phyloP scores from a whole-genome alignment of 495 filamentous ascomycete genomes.

The Aspergillus homomorphus region DNA sequence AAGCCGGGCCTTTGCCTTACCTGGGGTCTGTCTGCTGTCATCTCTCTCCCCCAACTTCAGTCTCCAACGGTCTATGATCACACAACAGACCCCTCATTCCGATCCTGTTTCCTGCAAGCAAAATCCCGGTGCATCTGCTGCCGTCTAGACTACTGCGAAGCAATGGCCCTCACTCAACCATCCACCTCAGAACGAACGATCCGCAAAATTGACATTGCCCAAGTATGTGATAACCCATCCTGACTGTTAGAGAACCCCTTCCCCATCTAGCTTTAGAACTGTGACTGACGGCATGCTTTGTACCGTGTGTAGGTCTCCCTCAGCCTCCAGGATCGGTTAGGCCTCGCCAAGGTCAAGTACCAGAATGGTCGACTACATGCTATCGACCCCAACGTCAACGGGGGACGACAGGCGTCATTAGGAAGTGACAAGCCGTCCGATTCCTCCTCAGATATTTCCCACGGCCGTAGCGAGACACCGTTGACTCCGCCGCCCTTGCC shows the following conservation, averaged over 20 bases:
- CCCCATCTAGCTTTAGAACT: neutral
- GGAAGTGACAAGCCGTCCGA: slow-evolving; percentile 58
- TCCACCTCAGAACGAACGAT: slow-evolving; percentile 41
- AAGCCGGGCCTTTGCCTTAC: slow-evolving; percentile 14
- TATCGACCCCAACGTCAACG: slow-evolving; percentile 58
- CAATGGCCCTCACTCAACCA: slow-evolving; percentile 36
- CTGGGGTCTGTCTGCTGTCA: slow-evolving; percentile 5
- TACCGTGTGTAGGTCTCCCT: slow-evolving; percentile 68
- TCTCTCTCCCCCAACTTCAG: slow-evolving; percentile 7
- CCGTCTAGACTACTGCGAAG: slow-evolving; percentile 8
- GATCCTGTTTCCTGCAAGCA: slow-evolving; percentile 2
- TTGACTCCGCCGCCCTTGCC: slow-evolving; percentile 43
- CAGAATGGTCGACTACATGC: slow-evolving; percentile 65
- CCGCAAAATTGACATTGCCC: slow-evolving; percentile 63
- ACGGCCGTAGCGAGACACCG: slow-evolving; percentile 46
- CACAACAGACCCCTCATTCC: neutral
- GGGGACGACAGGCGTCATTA: slow-evolving; percentile 45
- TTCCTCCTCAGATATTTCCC: slow-evolving; percentile 66
- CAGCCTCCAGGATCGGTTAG: slow-evolving; percentile 85
- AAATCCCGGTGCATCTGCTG: neutral
- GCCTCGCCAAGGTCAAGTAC: slow-evolving; percentile 93
- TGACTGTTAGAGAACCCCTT: neutral
- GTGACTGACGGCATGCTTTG: slow-evolving; percentile 2
- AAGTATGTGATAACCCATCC: slow-evolving; percentile 51
- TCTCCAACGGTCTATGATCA: slow-evolving; percentile 12